Conservation (phyloP, 768 basidiomycete genomes). For the Lyophyllum semitale region DNA sequence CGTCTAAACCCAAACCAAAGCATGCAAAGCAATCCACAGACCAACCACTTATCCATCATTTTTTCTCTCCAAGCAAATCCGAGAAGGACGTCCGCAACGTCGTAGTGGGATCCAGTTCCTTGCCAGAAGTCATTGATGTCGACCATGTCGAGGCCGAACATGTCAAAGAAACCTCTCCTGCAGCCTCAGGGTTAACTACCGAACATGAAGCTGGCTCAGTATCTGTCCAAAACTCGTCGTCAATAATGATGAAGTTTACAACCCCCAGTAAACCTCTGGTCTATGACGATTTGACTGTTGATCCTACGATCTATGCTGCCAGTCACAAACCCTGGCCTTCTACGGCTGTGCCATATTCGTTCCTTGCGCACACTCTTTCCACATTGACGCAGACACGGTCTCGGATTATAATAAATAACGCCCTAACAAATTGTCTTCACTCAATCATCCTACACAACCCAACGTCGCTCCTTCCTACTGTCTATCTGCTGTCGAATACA, state of each 20-base stretch:
- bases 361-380: slow-evolving; percentile 65
- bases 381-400: slow-evolving; percentile 69
- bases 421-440: slow-evolving; percentile 74
- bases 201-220: background rate
- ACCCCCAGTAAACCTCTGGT: background rate
- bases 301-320: slow-evolving; percentile 49
- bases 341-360: slow-evolving; percentile 62
- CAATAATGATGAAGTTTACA: slow-evolving; percentile 1
- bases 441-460: slow-evolving; percentile 68
- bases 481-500: slow-evolving; percentile 84
- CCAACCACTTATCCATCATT: slow-evolving; percentile 9
- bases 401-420: slow-evolving; percentile 67
- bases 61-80: slow-evolving; percentile 6
- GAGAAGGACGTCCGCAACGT: background rate
- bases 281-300: slow-evolving; percentile 40
- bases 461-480: slow-evolving; percentile 67
- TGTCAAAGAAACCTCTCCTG: background rate
- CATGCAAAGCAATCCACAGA: background rate
- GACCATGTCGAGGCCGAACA: slow-evolving; percentile 5
- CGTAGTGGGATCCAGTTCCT: background rate
- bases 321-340: slow-evolving; percentile 45
- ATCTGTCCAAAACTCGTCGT: background rate
- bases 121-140: slow-evolving; percentile 10
- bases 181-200: background rate
- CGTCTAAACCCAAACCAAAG: background rate